Evolutionary conservation across 352 stramenopile genomes (phyloP).

Genomic region (Phytopythium kandeliae): DNA sequence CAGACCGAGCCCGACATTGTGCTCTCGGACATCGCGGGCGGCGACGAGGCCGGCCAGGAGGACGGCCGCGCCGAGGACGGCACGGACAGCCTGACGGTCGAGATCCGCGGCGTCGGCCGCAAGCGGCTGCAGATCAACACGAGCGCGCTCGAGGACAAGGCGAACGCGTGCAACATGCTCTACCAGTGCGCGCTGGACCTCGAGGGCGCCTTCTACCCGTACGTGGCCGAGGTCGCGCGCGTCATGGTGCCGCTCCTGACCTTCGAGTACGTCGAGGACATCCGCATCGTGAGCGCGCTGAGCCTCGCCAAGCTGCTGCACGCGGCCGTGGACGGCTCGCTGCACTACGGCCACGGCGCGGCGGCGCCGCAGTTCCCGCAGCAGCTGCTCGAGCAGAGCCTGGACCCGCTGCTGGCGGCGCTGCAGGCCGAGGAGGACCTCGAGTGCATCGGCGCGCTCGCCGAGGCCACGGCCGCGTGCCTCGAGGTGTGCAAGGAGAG

Average conservation of each 20-base stretch:
- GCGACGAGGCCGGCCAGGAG: slow-evolving; percentile 44
- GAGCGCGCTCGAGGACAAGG: slow-evolving; percentile 81
- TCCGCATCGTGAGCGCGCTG: slow-evolving; percentile 74
- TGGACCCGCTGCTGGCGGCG: slow-evolving; percentile 69
- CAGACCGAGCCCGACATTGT: slow-evolving; percentile 80
- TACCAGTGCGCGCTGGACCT: slow-evolving; percentile 84
- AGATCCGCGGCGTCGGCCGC: slow-evolving; percentile 75
- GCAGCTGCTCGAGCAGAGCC: slow-evolving; percentile 73
- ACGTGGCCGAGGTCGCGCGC: slow-evolving; percentile 69
- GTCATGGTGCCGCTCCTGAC: slow-evolving; percentile 72
- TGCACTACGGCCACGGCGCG: slow-evolving; percentile 56
- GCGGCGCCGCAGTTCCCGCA: slow-evolving; percentile 63
- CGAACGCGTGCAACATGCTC: slow-evolving; percentile 85
- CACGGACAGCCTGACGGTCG: slow-evolving; percentile 67
- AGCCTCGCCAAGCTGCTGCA: slow-evolving; percentile 73
- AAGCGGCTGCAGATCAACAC: slow-evolving; percentile 87
- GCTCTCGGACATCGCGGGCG: slow-evolving; percentile 58
- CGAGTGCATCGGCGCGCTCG: slow-evolving; percentile 69
- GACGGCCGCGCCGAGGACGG: slow-evolving; percentile 52
- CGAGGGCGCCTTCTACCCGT: slow-evolving; percentile 76
- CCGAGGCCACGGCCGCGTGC: slow-evolving; percentile 65
- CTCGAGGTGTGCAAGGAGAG: slow-evolving; percentile 82
- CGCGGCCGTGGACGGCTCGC: slow-evolving; percentile 59
- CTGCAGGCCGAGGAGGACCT: slow-evolving; percentile 75
- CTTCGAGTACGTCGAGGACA: slow-evolving; percentile 84